phyloP scores from a whole-genome alignment of 2,329 filamentous ascomycete genomes.

The Colletotrichum lini region DNA sequence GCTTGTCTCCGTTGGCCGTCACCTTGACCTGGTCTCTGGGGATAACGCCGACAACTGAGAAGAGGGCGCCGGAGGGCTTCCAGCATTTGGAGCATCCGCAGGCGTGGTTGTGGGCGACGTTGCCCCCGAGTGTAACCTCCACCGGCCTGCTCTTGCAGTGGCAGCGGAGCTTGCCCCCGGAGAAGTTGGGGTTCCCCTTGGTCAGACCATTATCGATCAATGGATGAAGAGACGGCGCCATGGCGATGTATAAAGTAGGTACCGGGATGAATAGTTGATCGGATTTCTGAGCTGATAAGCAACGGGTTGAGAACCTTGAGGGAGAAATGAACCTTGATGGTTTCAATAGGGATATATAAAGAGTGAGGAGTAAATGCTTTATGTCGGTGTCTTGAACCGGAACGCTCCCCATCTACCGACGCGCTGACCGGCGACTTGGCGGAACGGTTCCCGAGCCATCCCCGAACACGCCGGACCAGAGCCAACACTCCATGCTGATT shows the following conservation, averaged over 20 bases:
- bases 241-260: slow-evolving; percentile 39
- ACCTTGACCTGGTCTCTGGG: slow-evolving; percentile 68
- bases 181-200: slow-evolving; percentile 67
- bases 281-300: background rate
- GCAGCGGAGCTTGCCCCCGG: slow-evolving; percentile 74
- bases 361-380: slow-evolving; percentile 2
- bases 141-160: slow-evolving; percentile 70
- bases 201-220: slow-evolving; percentile 73
- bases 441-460: slow-evolving; percentile 31
- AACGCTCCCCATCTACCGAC: slow-evolving; percentile 15
- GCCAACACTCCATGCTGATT: slow-evolving; percentile 23
- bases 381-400: background rate
- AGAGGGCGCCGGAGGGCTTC: slow-evolving; percentile 75
- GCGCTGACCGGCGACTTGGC: slow-evolving; percentile 16
- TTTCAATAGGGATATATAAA: slow-evolving; percentile 5
- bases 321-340: slow-evolving; percentile 14
- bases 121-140: slow-evolving; percentile 68
- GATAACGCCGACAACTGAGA: slow-evolving; percentile 75
- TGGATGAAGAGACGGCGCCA: slow-evolving; percentile 70
- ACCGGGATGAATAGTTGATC: background rate
- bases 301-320: slow-evolving; percentile 13
- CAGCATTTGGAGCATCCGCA: slow-evolving; percentile 82
- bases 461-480: slow-evolving; percentile 33
- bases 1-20: slow-evolving; percentile 71
- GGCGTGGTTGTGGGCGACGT: slow-evolving; percentile 78